Base-by-base conservation (phyloP, 2,329 filamentous ascomycete species). In the Magnaporthiopsis incrustans region DNA sequence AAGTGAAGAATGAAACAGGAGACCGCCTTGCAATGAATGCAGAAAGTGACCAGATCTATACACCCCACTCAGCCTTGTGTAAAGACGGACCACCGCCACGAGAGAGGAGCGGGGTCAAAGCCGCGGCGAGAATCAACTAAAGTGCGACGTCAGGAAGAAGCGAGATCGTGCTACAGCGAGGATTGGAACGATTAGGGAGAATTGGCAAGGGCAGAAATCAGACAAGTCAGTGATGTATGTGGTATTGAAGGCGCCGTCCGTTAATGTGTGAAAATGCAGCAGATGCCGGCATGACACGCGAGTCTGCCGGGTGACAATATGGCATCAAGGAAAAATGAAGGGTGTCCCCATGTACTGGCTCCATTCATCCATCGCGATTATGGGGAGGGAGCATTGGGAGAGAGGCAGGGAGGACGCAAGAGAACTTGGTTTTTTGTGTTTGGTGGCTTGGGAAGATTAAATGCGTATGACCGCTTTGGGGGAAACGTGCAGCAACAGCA, bases 231-330 rank as follows among this genome's bases (percentile, higher is more conserved):
- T 10, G 35, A 15, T 18, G 12, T 32, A 58, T 58, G 57, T 27
- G 57, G 57, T 58, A 58, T 58, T 18, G 25, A 15, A 58, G 57
- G 15, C 57, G 26, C 57, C 57, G 27, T 58, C 57, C 25, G 25
- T 32, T 25, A 32, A 58, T 53, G 44, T n/a, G 44, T 53, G 44
- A 32, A 58, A 58, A 58, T 30, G 57, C 57, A 58, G 57, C 57
- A 58, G 25, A 58, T 10, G 25, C 56, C 14, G 25, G 26, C 57
- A 27, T 58, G 57, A 58, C 57, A 58, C 27, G 57, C 57, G 30
- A 30, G 14, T 53, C 44, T 22, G 44, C 44, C 22, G 44, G 44
- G 44, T n/a, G 44, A 53, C n/a, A 53, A 53, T 53, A n/a, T 53
- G 44, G 44, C 18, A 6, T 53, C 2, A n/a, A 53, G 4, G 22